A percentile compares a stretch with the other conserved stretches of the same genome.
These are phyloP conservation scores for Yamadazyma pseudoaaseri DNA, from an alignment of 1,139 yeast genomes.

Conservation along the genomic window DNA sequence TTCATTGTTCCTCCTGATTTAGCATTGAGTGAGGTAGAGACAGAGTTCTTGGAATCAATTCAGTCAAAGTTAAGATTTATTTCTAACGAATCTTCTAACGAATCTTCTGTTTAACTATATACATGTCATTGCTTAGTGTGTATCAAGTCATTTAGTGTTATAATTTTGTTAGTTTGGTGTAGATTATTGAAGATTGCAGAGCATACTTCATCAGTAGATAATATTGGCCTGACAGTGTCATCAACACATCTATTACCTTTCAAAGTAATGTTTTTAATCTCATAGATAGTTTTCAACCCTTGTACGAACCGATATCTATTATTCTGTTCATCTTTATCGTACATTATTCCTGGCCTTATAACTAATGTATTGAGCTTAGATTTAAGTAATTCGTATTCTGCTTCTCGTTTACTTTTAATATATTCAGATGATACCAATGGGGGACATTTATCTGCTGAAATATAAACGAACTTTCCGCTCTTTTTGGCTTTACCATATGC, in stretches of 20 bases:
- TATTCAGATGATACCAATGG: slow-evolving; percentile 65
- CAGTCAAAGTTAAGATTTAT: slow-evolving; percentile 15
- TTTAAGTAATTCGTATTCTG: slow-evolving; percentile 58
- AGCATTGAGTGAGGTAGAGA: slow-evolving; percentile 25
- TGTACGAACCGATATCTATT: slow-evolving; percentile 30
- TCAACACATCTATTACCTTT: slow-evolving; percentile 38
- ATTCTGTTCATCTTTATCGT: slow-evolving; percentile 46
- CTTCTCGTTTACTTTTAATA: slow-evolving; percentile 71
- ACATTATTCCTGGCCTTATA: slow-evolving; percentile 83
- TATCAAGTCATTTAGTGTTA: slow-evolving; percentile 52
- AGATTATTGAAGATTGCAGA: slow-evolving; percentile 54
- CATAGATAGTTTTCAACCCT: slow-evolving; percentile 34
- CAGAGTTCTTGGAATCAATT: slow-evolving; percentile 26
- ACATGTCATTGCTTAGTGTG: slow-evolving; percentile 2
- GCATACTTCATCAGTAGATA: slow-evolving; percentile 72
- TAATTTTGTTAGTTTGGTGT: slow-evolving; percentile 54
- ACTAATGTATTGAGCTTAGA: slow-evolving; percentile 55
- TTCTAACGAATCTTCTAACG: not conserved
- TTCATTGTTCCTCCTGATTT: slow-evolving; percentile 24
- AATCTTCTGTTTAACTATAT: slow-evolving; percentile 4
- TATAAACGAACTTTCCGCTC: slow-evolving; percentile 53
- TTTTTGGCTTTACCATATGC: slow-evolving; percentile 13
- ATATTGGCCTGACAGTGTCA: slow-evolving; percentile 56
- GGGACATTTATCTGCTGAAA: slow-evolving; percentile 66
- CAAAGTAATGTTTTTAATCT: slow-evolving; percentile 37